phyloP scores from a whole-genome alignment of 2,329 filamentous ascomycete genomes.

The Aspergillus nomiae region DNA sequence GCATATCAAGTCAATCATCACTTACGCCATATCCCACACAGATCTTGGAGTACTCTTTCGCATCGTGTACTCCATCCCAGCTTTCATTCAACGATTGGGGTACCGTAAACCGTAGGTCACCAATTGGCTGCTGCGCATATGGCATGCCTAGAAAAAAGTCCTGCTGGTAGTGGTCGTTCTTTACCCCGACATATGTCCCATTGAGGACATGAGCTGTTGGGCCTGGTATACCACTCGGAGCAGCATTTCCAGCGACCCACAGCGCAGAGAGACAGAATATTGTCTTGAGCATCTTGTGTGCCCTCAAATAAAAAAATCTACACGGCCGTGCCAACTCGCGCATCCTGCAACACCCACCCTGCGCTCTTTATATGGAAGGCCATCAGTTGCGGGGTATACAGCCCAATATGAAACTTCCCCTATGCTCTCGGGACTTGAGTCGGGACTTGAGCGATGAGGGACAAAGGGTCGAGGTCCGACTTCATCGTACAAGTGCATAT shows the following conservation, averaged over 20 bases:
- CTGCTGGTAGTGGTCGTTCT: constrained; percentile 46
- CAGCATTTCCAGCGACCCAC: constrained; percentile 15
- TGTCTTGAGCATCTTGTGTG: constrained; percentile 3
- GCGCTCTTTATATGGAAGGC: background rate
- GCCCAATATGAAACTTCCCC: background rate
- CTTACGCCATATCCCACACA: constrained; percentile 56
- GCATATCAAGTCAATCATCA: constrained; percentile 5
- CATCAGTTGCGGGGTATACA: background rate
- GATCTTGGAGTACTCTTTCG: constrained; percentile 48
- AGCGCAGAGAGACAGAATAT: constrained; percentile 2
- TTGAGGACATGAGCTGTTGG: constrained; percentile 44
- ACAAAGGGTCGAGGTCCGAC: background rate
- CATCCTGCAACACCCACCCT: background rate
- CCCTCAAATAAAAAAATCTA: background rate
- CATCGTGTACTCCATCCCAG: constrained; percentile 46
- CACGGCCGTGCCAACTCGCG: background rate
- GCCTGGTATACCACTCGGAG: constrained; percentile 20
- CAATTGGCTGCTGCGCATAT: constrained; percentile 58
- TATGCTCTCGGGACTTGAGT: background rate
- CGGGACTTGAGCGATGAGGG: background rate
- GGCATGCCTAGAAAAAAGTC: constrained; percentile 60
- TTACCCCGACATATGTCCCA: constrained; percentile 51
- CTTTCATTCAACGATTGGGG: constrained; percentile 53
- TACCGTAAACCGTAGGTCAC: constrained; percentile 55
- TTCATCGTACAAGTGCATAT: background rate